Percentiles rank a stretch among this genome's conserved stretches.
These are phyloP conservation scores for Aspergillus sp. DNA, from an alignment of 2,329 filamentous ascomycete genomes.

Conservation along the genomic window DNA sequence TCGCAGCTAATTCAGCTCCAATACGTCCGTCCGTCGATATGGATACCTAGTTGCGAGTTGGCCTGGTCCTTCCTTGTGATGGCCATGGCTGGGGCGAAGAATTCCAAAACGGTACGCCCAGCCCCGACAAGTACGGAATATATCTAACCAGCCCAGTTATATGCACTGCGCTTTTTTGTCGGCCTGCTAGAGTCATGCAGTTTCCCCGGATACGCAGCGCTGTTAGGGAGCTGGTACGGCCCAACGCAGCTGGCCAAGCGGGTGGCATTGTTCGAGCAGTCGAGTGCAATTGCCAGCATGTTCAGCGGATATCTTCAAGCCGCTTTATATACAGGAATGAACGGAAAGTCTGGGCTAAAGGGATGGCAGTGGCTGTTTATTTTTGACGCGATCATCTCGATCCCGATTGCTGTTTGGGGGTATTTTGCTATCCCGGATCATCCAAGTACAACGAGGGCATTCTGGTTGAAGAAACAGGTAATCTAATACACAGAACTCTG, in stretches of 20 bases:
- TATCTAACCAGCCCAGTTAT: background rate
- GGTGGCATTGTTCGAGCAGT: slow-evolving; percentile 14
- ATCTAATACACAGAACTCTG: accelerated
- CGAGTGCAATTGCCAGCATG: background rate
- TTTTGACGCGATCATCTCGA: slow-evolving; percentile 54
- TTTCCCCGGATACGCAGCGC: slow-evolving; percentile 14
- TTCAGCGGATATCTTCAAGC: slow-evolving; percentile 37
- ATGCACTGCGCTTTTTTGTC: slow-evolving; percentile 19
- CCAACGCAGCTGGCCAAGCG: slow-evolving; percentile 15
- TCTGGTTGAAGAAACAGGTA: slow-evolving; percentile 23
- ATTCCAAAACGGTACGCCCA: background rate
- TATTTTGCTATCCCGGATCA: slow-evolving; percentile 46
- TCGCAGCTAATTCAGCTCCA: background rate
- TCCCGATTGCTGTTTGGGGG: slow-evolving; percentile 42
- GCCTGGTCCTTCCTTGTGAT: slow-evolving; percentile 44
- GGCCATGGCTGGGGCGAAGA: slow-evolving; percentile 33
- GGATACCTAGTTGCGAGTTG: slow-evolving; percentile 40
- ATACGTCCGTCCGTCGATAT: slow-evolving; percentile 25
- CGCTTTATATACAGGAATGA: slow-evolving; percentile 49
- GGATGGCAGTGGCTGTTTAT: slow-evolving; percentile 58
- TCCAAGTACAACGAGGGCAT: slow-evolving; percentile 44
- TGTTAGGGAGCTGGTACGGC: slow-evolving; percentile 22
- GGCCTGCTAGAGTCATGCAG: slow-evolving; percentile 18
- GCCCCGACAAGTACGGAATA: accelerated
- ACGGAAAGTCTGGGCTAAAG: slow-evolving; percentile 46